A percentile compares a stretch with the other conserved stretches of the same genome.
These are phyloP conservation scores for Zizania latifolia DNA, from an alignment of 176 grass and related monocot genomes.

Conservation along the genomic window DNA sequence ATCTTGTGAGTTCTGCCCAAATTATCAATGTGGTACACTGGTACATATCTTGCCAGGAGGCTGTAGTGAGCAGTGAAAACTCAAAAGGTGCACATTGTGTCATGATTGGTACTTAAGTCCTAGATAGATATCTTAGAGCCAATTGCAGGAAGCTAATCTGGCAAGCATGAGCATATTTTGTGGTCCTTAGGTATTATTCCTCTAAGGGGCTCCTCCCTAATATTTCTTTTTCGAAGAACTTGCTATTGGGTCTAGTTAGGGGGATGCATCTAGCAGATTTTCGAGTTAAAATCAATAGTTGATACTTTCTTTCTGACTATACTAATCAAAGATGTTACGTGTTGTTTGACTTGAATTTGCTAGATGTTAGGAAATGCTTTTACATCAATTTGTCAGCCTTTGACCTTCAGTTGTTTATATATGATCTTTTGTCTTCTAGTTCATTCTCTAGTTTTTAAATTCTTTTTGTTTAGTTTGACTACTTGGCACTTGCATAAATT, in stretches of 20 bases:
- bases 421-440: slow-evolving; percentile 29
- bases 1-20: background rate
- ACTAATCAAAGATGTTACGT: slow-evolving; percentile 20
- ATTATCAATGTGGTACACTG: slow-evolving; percentile 4
- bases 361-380: slow-evolving; percentile 12
- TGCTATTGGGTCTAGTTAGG: slow-evolving; percentile 21
- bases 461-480: slow-evolving; percentile 27
- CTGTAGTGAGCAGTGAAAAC: background rate
- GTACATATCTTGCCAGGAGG: background rate
- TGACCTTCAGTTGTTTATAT: slow-evolving; percentile 31
- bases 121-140: background rate
- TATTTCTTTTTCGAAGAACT: background rate
- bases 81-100: background rate
- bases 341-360: slow-evolving; percentile 16
- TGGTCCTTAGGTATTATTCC: slow-evolving; percentile 2
- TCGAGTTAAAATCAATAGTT: background rate
- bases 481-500: slow-evolving; percentile 7
- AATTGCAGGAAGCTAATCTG: slow-evolving; percentile 14
- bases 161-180: background rate
- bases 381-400: slow-evolving; percentile 6
- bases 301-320: slow-evolving; percentile 27
- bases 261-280: slow-evolving; percentile 17
- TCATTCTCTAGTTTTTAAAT: slow-evolving; percentile 3
- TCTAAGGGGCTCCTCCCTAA: slow-evolving; percentile 3
- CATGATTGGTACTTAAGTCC: background rate